Evolutionary conservation across 1,139 yeast genomes (phyloP).

Genomic region (Protomyces arabidopsidicola): DNA sequence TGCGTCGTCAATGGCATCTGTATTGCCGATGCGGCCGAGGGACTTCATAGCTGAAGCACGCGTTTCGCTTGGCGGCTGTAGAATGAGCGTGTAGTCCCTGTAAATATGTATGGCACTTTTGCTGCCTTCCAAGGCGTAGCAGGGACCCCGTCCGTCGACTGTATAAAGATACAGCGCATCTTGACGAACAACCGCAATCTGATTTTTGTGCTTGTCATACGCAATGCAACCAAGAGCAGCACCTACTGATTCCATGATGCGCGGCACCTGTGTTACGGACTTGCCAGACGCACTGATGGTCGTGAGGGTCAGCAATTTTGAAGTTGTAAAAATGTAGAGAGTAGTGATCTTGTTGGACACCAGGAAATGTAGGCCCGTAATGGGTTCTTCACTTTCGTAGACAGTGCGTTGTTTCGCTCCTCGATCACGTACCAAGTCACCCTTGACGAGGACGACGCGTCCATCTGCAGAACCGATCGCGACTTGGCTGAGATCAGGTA

Average conservation of each 20-base stretch:
- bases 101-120: slow-evolving; percentile 52
- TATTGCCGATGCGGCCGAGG: slow-evolving; percentile 5
- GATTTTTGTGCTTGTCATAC: slow-evolving; percentile 42
- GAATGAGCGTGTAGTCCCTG: slow-evolving; percentile 53
- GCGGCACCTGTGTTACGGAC: slow-evolving; percentile 63
- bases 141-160: slow-evolving; percentile 52
- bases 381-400: slow-evolving; percentile 68
- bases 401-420: slow-evolving; percentile 83
- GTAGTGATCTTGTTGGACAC: slow-evolving; percentile 40
- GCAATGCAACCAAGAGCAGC: slow-evolving; percentile 67
- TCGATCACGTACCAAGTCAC: slow-evolving; percentile 80
- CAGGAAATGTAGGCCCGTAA: slow-evolving; percentile 66
- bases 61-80: slow-evolving; percentile 44
- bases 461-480: slow-evolving; percentile 90
- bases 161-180: slow-evolving; percentile 54
- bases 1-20: slow-evolving; percentile 34
- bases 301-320: slow-evolving; percentile 62
- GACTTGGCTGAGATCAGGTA: slow-evolving; percentile 42
- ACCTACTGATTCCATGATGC: slow-evolving; percentile 62
- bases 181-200: slow-evolving; percentile 53
- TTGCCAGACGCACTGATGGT: slow-evolving; percentile 69
- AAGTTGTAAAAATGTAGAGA: slow-evolving; percentile 63
- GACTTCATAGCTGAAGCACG: slow-evolving; percentile 13
- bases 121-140: slow-evolving; percentile 55
- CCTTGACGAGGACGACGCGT: slow-evolving; percentile 71